Evolutionary conservation across 805 yeast species (phyloP), one percentile per base, ranked within the genome.

Genomic region (Saccharomycopsis vini): DNA sequence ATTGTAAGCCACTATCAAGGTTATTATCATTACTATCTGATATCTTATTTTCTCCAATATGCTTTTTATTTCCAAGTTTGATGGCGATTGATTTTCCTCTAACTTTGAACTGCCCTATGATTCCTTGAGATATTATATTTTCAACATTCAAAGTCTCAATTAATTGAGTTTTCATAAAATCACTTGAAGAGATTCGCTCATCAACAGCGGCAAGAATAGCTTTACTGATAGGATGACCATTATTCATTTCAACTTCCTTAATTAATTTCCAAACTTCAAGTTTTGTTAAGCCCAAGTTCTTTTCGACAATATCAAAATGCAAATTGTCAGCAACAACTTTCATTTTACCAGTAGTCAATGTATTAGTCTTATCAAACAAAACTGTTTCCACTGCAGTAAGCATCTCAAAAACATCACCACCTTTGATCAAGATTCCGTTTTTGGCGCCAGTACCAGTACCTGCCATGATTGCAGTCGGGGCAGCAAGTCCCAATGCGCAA

Each of bases 401-500:
- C 45, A 66, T 70, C 57, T 92, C 97, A 49, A 92, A 70, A 13
- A 84, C 75, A 41, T 82, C 95, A 19, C 97, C 98, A 39, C 97
- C 95, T 61, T 90, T 92, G 55, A 92, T 83, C 43, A 92, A 67
- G 4, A 92, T 82, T 16, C 98, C 97, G 60, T 86, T 70, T 12
- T 74, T 62, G 0, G 98, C 97, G 33, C 95, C 97, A 19, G 87
- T 81, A 33, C 98, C 98, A 2, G 97, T 90, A 6, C 97, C 98
- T 2, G 92, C 98, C 97, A 94, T 92, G 9, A 92, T 86, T 0
- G 97, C 97, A 1, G 98, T 94, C 1, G 99, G 99, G 0, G 97
- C 95, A 3, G 97, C 97, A 40, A 92, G 69, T 2, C 98, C 99
- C 20, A 92, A 64, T 0, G 98, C 97, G 71, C 98, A 92, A 0